phyloP scores from a whole-genome alignment of 1,139 yeast genomes.

The Pichia sp. region DNA sequence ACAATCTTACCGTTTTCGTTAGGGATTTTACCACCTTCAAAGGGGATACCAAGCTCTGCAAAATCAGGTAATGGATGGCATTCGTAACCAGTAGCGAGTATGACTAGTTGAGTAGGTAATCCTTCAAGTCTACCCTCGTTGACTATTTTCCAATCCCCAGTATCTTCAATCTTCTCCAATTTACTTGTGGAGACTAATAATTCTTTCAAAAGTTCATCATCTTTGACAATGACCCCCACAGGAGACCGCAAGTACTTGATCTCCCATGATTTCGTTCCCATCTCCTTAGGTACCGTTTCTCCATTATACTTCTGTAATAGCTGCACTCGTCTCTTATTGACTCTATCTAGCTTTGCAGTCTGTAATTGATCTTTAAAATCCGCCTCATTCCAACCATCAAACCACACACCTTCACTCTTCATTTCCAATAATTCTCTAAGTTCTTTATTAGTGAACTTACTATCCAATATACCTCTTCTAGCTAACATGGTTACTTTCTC shows the following conservation, averaged over 20 bases:
- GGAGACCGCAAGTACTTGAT: conserved; percentile 71
- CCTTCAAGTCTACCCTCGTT: conserved; percentile 35
- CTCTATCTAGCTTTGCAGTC: conserved; percentile 43
- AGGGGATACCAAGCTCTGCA: conserved; percentile 44
- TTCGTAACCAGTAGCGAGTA: conserved; percentile 79
- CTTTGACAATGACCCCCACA: conserved; percentile 35
- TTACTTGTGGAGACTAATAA: conserved; percentile 44
- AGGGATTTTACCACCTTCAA: conserved; percentile 47
- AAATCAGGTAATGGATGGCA: conserved; percentile 60
- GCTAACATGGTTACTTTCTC: conserved; percentile 68
- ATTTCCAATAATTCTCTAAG: conserved; percentile 75
- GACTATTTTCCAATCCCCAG: conserved; percentile 27
- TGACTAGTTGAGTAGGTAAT: conserved; percentile 57
- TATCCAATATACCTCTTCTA: conserved; percentile 73
- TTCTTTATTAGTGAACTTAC: conserved; percentile 92
- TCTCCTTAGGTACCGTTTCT: too few species aligned
- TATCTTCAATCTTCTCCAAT: conserved; percentile 27
- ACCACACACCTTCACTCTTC: conserved; percentile 42
- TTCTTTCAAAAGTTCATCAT: conserved; percentile 34
- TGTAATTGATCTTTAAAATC: conserved; percentile 37
- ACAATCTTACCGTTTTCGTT: conserved; percentile 62
- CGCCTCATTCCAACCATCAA: conserved; percentile 45
- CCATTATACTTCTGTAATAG: conserved; percentile 46
- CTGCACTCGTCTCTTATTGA: conserved; percentile 60
- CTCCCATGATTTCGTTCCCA: conserved; percentile 45